Evolutionary conservation across 2,329 filamentous ascomycete species (phyloP), one percentile per base, ranked within the genome.

Genomic region (Apiospora aurea): DNA sequence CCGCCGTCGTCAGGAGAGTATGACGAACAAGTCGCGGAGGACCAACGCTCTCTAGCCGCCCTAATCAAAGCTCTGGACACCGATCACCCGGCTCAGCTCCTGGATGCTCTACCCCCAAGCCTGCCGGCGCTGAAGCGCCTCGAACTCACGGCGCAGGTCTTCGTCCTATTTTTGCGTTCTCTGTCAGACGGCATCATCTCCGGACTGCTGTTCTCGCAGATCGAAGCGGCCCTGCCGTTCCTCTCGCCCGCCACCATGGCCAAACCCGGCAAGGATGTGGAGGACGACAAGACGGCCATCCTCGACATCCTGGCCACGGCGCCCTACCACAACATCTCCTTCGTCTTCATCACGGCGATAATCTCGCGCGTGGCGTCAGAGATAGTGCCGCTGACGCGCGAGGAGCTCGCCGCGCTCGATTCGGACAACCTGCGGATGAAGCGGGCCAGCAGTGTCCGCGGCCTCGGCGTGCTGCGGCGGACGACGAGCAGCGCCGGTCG

Each of bases 301-400:
- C 88, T 97, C 6, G 95, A 98, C 75, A 87, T 92, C 2, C 87
- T 98, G 2, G 88, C 92, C 0, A 85, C 88, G 1, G 87, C 90
- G 0, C 93, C 94, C 0, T 92, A 92, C 69, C 93, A 97, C 82
- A 96, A 94, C 79, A 95, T 97, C 71, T 93, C 93, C 0, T 97
- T 98, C 78, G 93, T 97, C 2, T 95, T 98, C 75, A 84, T 98
- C 21, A 94, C 92, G 0, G 91, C 93, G 11, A 95, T 95, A 82
- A 86, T 98, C 0, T 83, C 86, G 2, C 85, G 86, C 4, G 82
- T 89, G 1, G 83, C 86, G 1, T 80, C 83, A 0, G 88, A 90
- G 71, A 80, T 90, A 7, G 68, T 51, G 34, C 68, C 68, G 2
- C 68, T 69, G 21, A 29, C 46, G 1, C 46, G n/a, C 8, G 47